Base-by-base conservation (phyloP, 495 filamentous ascomycete species). In the Aspergillus conjunctus region DNA sequence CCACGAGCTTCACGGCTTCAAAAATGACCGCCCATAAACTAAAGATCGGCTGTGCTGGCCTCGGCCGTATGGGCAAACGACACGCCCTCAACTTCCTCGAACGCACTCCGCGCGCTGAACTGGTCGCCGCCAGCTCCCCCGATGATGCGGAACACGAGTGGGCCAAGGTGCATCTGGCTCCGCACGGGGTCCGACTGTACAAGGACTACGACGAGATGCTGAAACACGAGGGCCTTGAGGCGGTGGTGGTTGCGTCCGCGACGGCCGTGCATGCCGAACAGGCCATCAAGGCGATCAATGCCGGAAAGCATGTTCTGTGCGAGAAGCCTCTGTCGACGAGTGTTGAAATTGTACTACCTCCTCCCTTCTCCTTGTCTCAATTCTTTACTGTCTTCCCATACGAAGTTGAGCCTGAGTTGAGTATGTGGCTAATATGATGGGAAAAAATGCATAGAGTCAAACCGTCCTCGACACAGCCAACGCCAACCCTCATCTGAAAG, bases 11-110 rank as follows among this genome's bases (percentile, higher is more conserved):
- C n/a, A n/a, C n/a, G n/a, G n/a, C n/a, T n/a, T n/a, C n/a, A n/a
- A 78, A 53, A 60, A 83, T 83, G 78, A 64, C 78, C 44, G 69
- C 68, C 31, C 63, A 66, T 44, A 81, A 71, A 64, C 69, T 84
- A 51, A 73, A 75, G 51, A 73, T 84, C 56, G 82, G 72, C 59
- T 77, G 77, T 56, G 80, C 79, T 43, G 83, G 83, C 60, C 78
- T 85, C 49, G 83, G 83, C 54, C 81, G 83, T 51, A 85, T 85
- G 82, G 83, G 83, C 61, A 81, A 83, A 63, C 75, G 81, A 52
- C 83, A 85, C 66, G 83, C 82, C 39, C 66, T 81, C 8, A 80
- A 83, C 65, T 79, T 85, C 66, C 68, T 83, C 3, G 64, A 83
- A 51, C 76, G 77, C 43, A 80, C 77, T 37, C 80, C 81, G 17